These are phyloP conservation scores for Ramularia endophylla DNA, from an alignment of 2,329 filamentous ascomycete species.

Conservation along the genomic window DNA sequence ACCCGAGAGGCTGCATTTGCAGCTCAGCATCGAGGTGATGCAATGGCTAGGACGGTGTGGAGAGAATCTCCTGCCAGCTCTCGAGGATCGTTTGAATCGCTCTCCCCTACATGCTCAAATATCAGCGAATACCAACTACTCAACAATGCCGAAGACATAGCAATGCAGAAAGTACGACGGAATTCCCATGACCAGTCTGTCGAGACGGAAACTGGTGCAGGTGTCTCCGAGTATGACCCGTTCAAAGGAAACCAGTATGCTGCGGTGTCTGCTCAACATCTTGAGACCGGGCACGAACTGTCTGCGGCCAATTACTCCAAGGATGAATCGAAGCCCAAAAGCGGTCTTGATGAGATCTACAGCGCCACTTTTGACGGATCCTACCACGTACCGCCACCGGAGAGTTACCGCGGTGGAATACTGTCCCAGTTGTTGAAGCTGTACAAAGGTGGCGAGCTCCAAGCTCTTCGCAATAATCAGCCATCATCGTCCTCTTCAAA, in stretches of 20 bases:
- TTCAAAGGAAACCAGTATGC: not conserved
- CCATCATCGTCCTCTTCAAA: conserved; percentile 16
- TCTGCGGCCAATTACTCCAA: not conserved
- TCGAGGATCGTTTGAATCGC: conserved; percentile 10
- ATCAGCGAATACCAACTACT: conserved; percentile 10
- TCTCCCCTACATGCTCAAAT: conserved; percentile 1
- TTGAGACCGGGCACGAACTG: not conserved
- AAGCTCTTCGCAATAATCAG: not conserved
- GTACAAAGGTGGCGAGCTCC: conserved; percentile 42
- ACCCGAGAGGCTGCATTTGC: conserved; percentile 3
- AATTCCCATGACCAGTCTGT: not conserved
- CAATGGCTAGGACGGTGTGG: conserved; percentile 8
- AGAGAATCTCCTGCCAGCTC: conserved; percentile 5
- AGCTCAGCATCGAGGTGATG: conserved; percentile 8
- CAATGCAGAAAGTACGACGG: not conserved
- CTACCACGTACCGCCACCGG: conserved; percentile 59
- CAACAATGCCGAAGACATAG: not conserved
- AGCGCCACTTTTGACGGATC: conserved; percentile 10
- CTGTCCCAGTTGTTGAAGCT: conserved; percentile 66
- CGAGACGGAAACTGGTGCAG: conserved; percentile 2
- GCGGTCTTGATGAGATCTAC: conserved; percentile 8
- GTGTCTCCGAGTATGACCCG: not conserved
- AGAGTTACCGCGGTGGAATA: conserved; percentile 66
- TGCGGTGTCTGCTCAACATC: not conserved
- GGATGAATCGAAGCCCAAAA: conserved; percentile 5